These are phyloP conservation scores for Pleurotus tuber-regium DNA, from an alignment of 768 basidiomycete species.

Conservation along the genomic window DNA sequence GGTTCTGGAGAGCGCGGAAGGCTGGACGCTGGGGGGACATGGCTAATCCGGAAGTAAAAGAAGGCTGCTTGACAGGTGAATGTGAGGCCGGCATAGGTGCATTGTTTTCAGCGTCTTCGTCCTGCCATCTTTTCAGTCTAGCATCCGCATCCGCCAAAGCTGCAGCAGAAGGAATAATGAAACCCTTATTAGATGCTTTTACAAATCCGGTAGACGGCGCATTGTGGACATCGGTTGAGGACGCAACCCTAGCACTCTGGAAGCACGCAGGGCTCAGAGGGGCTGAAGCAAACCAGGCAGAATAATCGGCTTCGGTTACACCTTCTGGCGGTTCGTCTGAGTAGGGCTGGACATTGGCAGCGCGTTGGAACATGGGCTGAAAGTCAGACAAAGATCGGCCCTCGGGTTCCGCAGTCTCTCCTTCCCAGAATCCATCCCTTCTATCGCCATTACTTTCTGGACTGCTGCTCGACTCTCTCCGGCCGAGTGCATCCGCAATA, in stretches of 20 bases:
- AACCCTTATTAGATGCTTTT: slow-evolving; percentile 33
- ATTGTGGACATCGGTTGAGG: slow-evolving; percentile 11
- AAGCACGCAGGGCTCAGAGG: slow-evolving; percentile 27
- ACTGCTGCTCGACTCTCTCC: slow-evolving; percentile 32
- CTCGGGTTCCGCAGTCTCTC: neutral
- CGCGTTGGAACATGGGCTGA: slow-evolving; percentile 25
- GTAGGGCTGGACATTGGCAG: slow-evolving; percentile 14
- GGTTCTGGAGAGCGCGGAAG: slow-evolving; percentile 36
- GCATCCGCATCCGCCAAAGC: slow-evolving; percentile 56
- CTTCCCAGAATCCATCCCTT: neutral
- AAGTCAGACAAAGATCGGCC: too few species aligned
- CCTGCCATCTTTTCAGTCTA: slow-evolving; percentile 47
- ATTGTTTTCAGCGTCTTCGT: slow-evolving; percentile 23
- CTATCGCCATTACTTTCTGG: slow-evolving; percentile 30
- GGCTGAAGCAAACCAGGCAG: slow-evolving; percentile 48
- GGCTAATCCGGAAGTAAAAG: slow-evolving; percentile 14
- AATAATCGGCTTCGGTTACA: slow-evolving; percentile 38
- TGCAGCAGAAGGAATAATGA: slow-evolving; percentile 47
- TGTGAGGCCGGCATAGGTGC: neutral
- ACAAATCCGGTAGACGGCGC: slow-evolving; percentile 21
- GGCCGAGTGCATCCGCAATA: slow-evolving; percentile 9
- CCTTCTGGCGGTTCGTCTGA: slow-evolving; percentile 29
- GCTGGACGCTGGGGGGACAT: slow-evolving; percentile 29
- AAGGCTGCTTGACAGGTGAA: slow-evolving; percentile 22
- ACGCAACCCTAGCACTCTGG: slow-evolving; percentile 29